Conservation (phyloP, 2,329 filamentous ascomycete genomes). For the Chaetothyriales sp. region DNA sequence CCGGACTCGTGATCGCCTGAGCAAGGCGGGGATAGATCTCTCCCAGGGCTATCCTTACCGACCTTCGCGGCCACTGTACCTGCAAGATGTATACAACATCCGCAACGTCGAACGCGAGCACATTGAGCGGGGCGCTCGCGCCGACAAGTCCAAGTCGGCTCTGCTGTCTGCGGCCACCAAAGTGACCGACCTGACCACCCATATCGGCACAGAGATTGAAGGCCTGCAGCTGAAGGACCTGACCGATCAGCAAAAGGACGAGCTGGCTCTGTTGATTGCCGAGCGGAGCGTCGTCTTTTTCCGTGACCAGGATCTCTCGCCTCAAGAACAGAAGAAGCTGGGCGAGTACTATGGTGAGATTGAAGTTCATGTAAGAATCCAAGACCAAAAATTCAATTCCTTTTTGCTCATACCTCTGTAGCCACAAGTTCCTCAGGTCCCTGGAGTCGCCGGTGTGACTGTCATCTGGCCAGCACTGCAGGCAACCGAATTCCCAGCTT, state of each 20-base stretch:
- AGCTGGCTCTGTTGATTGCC: slow-evolving; percentile 40
- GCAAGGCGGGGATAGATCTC: slow-evolving; percentile 54
- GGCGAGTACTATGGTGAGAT: slow-evolving; percentile 26
- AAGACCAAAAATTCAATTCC: slow-evolving; percentile 38
- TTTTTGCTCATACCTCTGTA: slow-evolving; percentile 41
- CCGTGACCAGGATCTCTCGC: slow-evolving; percentile 33
- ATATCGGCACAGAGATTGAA: slow-evolving; percentile 31
- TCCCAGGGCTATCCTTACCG: slow-evolving; percentile 58
- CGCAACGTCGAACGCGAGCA: slow-evolving; percentile 41
- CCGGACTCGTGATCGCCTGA: slow-evolving; percentile 41
- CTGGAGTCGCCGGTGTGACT: slow-evolving; percentile 35
- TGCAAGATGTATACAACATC: slow-evolving; percentile 55
- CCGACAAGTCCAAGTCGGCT: slow-evolving; percentile 35
- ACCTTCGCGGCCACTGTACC: slow-evolving; percentile 49
- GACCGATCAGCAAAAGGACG: slow-evolving; percentile 47
- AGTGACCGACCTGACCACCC: slow-evolving; percentile 36
- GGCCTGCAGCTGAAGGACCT: slow-evolving; percentile 36
- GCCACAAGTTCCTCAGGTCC: slow-evolving; percentile 43
- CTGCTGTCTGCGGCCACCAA: slow-evolving; percentile 24
- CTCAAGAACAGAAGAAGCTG: slow-evolving; percentile 22
- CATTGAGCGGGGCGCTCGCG: slow-evolving; percentile 47
- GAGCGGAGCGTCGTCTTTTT: slow-evolving; percentile 38
- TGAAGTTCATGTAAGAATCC: slow-evolving; percentile 31
- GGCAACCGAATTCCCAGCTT: slow-evolving; percentile 44
- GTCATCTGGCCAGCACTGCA: slow-evolving; percentile 40